Evolutionary conservation across 768 basidiomycete genomes (phyloP).

Genomic region (Melanogaster broomeanus): DNA sequence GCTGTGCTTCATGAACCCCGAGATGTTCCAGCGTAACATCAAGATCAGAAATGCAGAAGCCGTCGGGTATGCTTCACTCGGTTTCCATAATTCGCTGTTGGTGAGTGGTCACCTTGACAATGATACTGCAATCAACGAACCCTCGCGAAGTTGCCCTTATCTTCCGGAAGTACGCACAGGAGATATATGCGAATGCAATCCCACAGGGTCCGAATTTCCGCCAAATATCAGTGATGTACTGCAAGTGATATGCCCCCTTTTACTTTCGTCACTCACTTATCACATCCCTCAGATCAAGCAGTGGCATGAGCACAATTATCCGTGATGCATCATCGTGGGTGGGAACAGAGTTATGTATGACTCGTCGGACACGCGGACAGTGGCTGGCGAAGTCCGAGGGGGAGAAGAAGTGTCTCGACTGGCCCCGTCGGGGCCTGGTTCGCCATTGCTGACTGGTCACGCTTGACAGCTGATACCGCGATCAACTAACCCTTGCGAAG

Average conservation of each 20-base stretch:
- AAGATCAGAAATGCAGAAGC: conserved; percentile 95
- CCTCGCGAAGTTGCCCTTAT: conserved; percentile 69
- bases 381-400: conserved; percentile 47
- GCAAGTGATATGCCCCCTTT: conserved; percentile 48
- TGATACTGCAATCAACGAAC: conserved; percentile 92
- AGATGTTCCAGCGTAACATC: conserved; percentile 83
- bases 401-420: conserved; percentile 37
- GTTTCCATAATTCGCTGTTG: not conserved
- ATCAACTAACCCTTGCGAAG: conserved; percentile 89
- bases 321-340: conserved; percentile 68
- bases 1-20: conserved; percentile 90
- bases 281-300: conserved; percentile 69
- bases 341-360: conserved; percentile 39
- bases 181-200: conserved; percentile 78
- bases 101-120: conserved; percentile 37
- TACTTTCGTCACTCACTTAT: conserved; percentile 10
- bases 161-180: conserved; percentile 80
- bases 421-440: conserved; percentile 1
- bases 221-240: conserved; percentile 78
- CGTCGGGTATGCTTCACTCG: conserved; percentile 56
- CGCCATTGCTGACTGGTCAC: too few relatives aligned
- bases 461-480: conserved; percentile 78
- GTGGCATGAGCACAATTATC: conserved; percentile 94
- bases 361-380: conserved; percentile 56
- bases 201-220: conserved; percentile 90